Evolutionary conservation across 352 stramenopile species (phyloP).

Genomic region (Phytophthora podocarpi): DNA sequence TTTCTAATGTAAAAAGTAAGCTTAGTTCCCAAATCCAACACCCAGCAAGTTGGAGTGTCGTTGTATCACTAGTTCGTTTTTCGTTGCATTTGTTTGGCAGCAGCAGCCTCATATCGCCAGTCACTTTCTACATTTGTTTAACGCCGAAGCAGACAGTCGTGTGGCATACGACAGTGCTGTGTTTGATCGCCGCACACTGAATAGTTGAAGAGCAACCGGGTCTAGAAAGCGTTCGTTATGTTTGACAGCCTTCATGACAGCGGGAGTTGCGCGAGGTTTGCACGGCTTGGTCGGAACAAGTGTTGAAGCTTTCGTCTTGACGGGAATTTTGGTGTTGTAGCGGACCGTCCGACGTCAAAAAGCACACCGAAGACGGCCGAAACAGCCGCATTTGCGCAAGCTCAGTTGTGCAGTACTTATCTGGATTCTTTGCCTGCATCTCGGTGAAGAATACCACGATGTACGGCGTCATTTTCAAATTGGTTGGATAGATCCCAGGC

Average conservation of each 20-base stretch:
- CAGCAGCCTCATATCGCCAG: not conserved
- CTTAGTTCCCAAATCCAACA: too few species aligned
- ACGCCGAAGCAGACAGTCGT: not conserved
- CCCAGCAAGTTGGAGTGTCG: too few species aligned
- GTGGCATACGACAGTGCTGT: not conserved
- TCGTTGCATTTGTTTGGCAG: not conserved
- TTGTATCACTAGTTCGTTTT: too few species aligned
- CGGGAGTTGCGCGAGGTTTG: too few species aligned
- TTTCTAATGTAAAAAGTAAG: too few species aligned
- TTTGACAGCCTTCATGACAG: too few species aligned
- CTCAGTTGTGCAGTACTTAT: not conserved
- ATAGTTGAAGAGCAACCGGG: too few species aligned
- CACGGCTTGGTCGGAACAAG: too few species aligned
- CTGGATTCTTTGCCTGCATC: not conserved
- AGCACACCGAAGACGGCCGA: not conserved
- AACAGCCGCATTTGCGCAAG: not conserved
- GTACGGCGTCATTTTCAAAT: constrained; percentile 15
- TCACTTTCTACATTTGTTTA: not conserved
- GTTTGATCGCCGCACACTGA: not conserved
- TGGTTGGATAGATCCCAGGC: not conserved
- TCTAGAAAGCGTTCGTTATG: too few species aligned
- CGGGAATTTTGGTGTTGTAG: not conserved
- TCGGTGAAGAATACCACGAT: not conserved
- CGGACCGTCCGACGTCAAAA: not conserved
- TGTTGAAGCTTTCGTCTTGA: too few species aligned